phyloP scores from a whole-genome alignment of 768 basidiomycete genomes.

The Aureoboletus auriporus region DNA sequence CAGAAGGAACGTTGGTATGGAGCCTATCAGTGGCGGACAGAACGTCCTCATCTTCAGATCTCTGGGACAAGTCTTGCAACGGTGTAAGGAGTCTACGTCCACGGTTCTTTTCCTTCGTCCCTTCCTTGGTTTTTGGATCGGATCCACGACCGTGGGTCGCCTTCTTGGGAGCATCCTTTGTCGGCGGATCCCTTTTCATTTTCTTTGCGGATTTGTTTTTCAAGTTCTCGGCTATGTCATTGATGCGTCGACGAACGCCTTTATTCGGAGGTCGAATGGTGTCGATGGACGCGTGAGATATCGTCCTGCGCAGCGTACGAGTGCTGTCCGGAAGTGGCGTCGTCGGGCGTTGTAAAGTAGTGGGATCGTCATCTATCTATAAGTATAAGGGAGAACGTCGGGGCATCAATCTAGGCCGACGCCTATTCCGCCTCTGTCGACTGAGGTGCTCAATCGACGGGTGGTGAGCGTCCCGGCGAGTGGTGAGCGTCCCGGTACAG shows the following conservation, averaged over 20 bases:
- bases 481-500: too few relatives aligned
- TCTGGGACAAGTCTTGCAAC: neutral
- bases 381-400: too few relatives aligned
- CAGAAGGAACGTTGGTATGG: slow-evolving; percentile 1
- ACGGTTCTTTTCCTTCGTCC: neutral
- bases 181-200: neutral
- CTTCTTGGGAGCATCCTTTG: neutral
- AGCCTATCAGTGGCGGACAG: slow-evolving; percentile 1
- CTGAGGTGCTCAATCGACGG: too few relatives aligned
- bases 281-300: slow-evolving; percentile 16
- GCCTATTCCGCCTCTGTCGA: too few relatives aligned
- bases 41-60: neutral
- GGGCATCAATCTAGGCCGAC: too few relatives aligned
- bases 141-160: neutral
- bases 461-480: too few relatives aligned
- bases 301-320: slow-evolving; percentile 14
- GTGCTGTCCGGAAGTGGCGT: slow-evolving; percentile 2
- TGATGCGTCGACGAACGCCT: slow-evolving; percentile 13
- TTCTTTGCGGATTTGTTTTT: slow-evolving; percentile 7
- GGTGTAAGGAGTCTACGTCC: slow-evolving; percentile 1
- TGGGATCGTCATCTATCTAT: neutral
- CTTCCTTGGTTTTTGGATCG: neutral
- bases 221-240: slow-evolving; percentile 6
- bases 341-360: neutral
- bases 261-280: slow-evolving; percentile 8